These are phyloP conservation scores for Trichoderma koningiopsis DNA, from an alignment of 2,329 filamentous ascomycete genomes.

Conservation along the genomic window DNA sequence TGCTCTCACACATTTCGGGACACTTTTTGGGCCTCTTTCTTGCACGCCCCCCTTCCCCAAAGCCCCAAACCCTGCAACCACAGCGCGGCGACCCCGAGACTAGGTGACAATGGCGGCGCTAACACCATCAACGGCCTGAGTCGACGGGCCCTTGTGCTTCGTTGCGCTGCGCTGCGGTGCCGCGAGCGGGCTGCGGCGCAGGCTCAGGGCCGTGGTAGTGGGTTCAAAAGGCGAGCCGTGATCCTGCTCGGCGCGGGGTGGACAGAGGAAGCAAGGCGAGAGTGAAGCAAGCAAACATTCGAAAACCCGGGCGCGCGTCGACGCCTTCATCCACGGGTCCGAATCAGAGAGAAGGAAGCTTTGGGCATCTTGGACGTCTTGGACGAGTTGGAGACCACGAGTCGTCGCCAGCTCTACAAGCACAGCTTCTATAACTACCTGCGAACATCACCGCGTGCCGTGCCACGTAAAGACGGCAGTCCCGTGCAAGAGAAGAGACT, in stretches of 20 bases:
- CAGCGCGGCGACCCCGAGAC: conserved; percentile 24
- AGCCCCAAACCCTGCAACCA: conserved; percentile 17
- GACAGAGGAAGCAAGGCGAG: not conserved
- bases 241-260: conserved; percentile 1
- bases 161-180: conserved; percentile 19
- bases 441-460: not conserved
- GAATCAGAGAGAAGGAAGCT: not conserved
- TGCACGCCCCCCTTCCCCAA: conserved; percentile 9
- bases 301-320: not conserved
- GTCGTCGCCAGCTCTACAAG: not conserved
- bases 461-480: conserved; percentile 17
- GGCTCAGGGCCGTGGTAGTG: conserved; percentile 1
- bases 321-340: not conserved
- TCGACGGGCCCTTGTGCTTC: conserved; percentile 12
- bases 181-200: conserved; percentile 1
- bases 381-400: not conserved
- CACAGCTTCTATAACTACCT: not conserved
- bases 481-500: not conserved
- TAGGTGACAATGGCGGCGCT: conserved; percentile 25
- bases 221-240: conserved; percentile 23
- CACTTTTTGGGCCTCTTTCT: not conserved
- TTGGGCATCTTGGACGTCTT: not conserved
- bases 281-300: not conserved
- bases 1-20: not conserved
- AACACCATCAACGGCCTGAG: conserved; percentile 20